Evolutionary conservation across 495 filamentous ascomycete genomes (phyloP).

Genomic region (Chlorociboria aeruginascens): DNA sequence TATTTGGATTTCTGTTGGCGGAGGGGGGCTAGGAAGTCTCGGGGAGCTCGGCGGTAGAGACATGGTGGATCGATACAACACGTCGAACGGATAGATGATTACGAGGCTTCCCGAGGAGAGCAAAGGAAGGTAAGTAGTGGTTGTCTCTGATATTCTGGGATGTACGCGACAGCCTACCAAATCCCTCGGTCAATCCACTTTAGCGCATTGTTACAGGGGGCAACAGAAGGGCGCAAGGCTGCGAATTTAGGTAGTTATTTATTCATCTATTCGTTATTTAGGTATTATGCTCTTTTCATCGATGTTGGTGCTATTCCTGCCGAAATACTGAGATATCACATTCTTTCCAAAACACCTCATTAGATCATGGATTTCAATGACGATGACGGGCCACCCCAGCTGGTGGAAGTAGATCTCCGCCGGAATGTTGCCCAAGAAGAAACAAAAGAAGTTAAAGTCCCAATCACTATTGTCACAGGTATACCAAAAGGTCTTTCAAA

Average conservation of each 20-base stretch:
- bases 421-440: constrained; percentile 31
- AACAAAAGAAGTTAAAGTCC: constrained; percentile 44
- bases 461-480: constrained; percentile 93
- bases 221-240: too few relatives aligned
- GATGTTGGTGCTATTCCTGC: too few relatives aligned
- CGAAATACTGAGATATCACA: too few relatives aligned
- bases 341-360: not conserved
- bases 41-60: constrained; percentile 67
- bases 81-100: not conserved
- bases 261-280: too few relatives aligned
- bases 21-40: constrained; percentile 78
- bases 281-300: too few relatives aligned
- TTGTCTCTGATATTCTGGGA: too few relatives aligned
- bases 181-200: too few relatives aligned
- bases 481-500: constrained; percentile 12
- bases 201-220: too few relatives aligned
- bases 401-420: constrained; percentile 43
- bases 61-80: constrained; percentile 21
- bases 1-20: constrained; percentile 82
- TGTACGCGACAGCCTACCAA: too few relatives aligned
- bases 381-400: constrained; percentile 59
- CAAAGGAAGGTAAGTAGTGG: too few relatives aligned
- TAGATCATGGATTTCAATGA: constrained; percentile 43
- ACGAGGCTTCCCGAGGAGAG: too few relatives aligned
- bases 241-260: too few relatives aligned